A percentile compares a stretch with the other conserved stretches of the same genome.
Evolutionary conservation across 192 early-diverging fungal genomes (phyloP).

Genomic region (Coemansia sp.): DNA sequence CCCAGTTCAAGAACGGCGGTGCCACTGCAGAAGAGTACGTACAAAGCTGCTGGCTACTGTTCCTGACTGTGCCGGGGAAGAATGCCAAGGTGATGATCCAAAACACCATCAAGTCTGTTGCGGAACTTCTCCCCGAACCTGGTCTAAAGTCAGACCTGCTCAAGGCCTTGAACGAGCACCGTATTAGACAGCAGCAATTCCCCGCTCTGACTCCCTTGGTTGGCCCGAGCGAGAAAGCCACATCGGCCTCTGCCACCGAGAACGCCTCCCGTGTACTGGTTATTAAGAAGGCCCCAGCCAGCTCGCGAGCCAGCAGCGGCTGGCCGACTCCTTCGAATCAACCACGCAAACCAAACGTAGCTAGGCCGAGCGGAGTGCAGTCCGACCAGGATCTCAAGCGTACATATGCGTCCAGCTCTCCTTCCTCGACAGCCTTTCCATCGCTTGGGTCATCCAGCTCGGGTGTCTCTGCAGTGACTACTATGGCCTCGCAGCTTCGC

Average conservation of each 20-base stretch:
- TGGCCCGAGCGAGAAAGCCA: constrained; percentile 2
- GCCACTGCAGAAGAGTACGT: constrained; percentile 38
- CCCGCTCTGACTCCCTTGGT: constrained; percentile 38
- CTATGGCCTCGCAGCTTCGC: constrained; percentile 9
- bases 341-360: background rate
- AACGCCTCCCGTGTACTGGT: constrained; percentile 27
- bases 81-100: constrained; percentile 52
- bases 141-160: constrained; percentile 16
- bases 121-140: constrained; percentile 25
- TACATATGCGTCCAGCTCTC: background rate
- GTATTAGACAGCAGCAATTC: constrained; percentile 51
- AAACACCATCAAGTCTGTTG: constrained; percentile 36
- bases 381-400: background rate
- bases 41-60: constrained; percentile 46
- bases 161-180: constrained; percentile 28
- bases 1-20: constrained; percentile 26
- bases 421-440: constrained; percentile 18
- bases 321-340: constrained; percentile 10
- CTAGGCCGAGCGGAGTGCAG: background rate
- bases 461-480: background rate
- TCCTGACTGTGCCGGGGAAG: constrained; percentile 45
- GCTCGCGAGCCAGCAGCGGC: background rate
- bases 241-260: background rate
- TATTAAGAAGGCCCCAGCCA: constrained; percentile 20
- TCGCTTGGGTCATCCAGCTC: constrained; percentile 20